A percentile compares a stretch with the other conserved stretches of the same genome.
Conservation (phyloP, 2,329 filamentous ascomycete genomes). For the Mycosphaerelloides madeirae region DNA sequence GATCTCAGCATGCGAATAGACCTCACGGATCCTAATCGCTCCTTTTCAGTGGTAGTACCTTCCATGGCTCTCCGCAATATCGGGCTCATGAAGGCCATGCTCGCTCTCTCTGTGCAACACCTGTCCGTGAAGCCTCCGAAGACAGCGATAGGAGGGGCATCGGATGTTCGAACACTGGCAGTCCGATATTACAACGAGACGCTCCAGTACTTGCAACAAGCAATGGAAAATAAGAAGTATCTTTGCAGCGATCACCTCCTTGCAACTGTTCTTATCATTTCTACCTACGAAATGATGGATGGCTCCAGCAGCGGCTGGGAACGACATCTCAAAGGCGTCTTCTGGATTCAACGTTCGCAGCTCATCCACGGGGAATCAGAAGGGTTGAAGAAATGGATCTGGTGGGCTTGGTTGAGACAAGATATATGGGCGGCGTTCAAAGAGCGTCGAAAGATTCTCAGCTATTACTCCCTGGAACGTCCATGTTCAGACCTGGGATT, state of each 20-base stretch:
- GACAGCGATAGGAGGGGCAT: no score
- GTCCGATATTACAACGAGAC: constrained; percentile 57
- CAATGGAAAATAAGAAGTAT: constrained; percentile 53
- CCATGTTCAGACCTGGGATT: constrained; percentile 43
- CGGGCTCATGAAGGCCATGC: constrained; percentile 53
- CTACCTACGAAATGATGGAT: constrained; percentile 61
- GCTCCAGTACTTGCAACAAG: constrained; percentile 54
- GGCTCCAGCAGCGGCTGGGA: constrained; percentile 53
- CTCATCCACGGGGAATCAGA: constrained; percentile 54
- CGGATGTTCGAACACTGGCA: no score
- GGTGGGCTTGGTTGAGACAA: constrained; percentile 61
- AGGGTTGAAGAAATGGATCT: constrained; percentile 52
- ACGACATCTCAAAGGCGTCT: constrained; percentile 56
- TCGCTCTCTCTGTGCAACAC: constrained; percentile 51
- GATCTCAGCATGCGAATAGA: constrained; percentile 37
- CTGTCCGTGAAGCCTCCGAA: constrained; percentile 36
- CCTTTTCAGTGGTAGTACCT: constrained; percentile 33
- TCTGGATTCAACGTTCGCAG: constrained; percentile 58
- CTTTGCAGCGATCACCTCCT: constrained; percentile 53
- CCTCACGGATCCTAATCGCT: constrained; percentile 36
- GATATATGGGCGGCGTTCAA: constrained; percentile 60
- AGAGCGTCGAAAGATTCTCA: constrained; percentile 51
- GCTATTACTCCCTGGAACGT: constrained; percentile 52
- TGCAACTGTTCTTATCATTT: constrained; percentile 55
- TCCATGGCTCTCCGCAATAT: constrained; percentile 45